Percentiles rank a stretch among this genome's conserved stretches.
These are phyloP conservation scores for Aspergillaceae sp. DNA, from an alignment of 2,329 filamentous ascomycete species.

Conservation along the genomic window DNA sequence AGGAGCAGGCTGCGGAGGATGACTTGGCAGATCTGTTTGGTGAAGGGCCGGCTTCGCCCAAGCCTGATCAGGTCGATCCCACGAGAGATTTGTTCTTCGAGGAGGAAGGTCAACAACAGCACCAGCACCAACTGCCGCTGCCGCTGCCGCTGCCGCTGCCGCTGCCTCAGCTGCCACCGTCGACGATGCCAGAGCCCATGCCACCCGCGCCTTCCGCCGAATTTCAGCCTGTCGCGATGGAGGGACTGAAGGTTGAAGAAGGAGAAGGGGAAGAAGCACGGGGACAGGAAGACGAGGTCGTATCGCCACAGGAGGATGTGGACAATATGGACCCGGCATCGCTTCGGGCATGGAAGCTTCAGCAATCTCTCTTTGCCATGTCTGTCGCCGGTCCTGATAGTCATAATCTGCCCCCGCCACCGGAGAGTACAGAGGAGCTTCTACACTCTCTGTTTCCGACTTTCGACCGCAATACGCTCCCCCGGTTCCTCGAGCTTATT, in stretches of 20 bases:
- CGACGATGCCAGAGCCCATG: conserved; percentile 6
- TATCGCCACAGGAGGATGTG: conserved; percentile 16
- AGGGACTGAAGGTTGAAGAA: neutral
- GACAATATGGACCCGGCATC: conserved; percentile 35
- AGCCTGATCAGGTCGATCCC: conserved; percentile 21
- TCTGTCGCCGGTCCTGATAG: conserved; percentile 45
- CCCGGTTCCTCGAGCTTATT: conserved; percentile 74
- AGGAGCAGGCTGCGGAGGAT: conserved; percentile 23
- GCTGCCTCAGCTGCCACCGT: neutral
- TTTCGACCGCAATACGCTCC: conserved; percentile 65
- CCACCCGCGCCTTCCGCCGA: conserved; percentile 10
- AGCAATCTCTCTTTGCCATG: conserved; percentile 40
- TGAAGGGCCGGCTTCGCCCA: conserved; percentile 32
- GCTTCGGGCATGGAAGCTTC: conserved; percentile 37
- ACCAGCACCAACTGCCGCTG: neutral
- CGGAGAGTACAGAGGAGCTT: conserved; percentile 65
- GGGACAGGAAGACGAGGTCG: conserved; percentile 8
- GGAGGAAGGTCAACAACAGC: conserved; percentile 18
- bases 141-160: too few relatives aligned
- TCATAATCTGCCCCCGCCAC: conserved; percentile 57
- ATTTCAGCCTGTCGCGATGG: conserved; percentile 15
- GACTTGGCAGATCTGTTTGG: conserved; percentile 44
- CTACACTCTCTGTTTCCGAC: conserved; percentile 72
- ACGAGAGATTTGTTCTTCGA: conserved; percentile 26
- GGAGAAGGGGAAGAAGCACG: conserved; percentile 13